Base-by-base conservation (phyloP, 768 basidiomycete genomes). In the Favolaschia claudopus region DNA sequence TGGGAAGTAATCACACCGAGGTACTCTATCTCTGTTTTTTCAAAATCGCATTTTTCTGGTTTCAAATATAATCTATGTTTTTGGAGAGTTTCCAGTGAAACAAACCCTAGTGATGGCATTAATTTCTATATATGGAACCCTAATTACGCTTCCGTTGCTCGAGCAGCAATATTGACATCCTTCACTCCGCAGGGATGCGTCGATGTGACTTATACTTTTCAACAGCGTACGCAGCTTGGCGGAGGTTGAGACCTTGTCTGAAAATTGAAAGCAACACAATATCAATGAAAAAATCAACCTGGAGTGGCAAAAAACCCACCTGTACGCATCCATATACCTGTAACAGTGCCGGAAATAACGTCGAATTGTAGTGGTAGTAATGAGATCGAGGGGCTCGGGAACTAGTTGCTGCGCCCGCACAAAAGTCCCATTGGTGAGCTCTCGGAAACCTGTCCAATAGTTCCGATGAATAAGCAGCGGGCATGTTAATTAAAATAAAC, bases 241-340 rank as follows among this genome's bases (percentile, higher is more conserved):
- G 34, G 10, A 55, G 19, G 17, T 55, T 55, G 8, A 55, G 29
- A 15, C 54, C 54, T 22, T 22, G 13, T 13, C 54, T 55, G 14
- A 12, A 24, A 44, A 44, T 12, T 24, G 9, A 6, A 7, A 10
- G 25, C 13, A 10, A 44, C 9, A 20, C 17, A 7, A 44, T 20
- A 44, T 22, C 20, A 19, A 12, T 44, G 39, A 17, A 10, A 12
- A 15, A 28, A 13, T 48, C 27, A 9, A 49, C n/a, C n/a, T n/a
- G 19, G 15, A 48, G 6, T 24, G n/a, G n/a, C 24, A 27, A 22
- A 25, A n/a, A 9, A 53, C 50, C 5, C 2, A 55, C 53, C 55
- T 15, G 25, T 56, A 56, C 9, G 46, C 55, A 56, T 55, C 54
- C 54, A 48, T 56, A n/a, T 48, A 49, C 19, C 46, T 13, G 4